Conservation (phyloP, 805 yeast genomes). For the Ascoidea tarda region DNA sequence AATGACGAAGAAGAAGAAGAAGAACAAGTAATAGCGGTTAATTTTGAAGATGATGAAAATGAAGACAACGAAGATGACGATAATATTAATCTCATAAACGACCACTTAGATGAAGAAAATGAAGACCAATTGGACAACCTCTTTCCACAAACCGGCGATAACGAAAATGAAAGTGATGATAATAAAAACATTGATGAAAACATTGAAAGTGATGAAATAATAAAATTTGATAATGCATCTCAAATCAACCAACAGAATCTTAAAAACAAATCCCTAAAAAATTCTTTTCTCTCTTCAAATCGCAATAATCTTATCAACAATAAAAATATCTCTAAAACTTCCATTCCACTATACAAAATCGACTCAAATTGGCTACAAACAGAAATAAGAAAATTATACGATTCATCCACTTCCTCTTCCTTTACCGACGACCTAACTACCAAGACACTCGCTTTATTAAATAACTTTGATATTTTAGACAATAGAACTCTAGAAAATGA, state of each 20-base stretch:
- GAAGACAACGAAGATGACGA: constrained; percentile 12
- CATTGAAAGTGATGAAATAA: constrained; percentile 11
- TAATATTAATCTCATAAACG: constrained; percentile 2
- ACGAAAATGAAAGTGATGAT: constrained; percentile 16
- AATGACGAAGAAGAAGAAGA: constrained; percentile 17
- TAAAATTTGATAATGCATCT: constrained; percentile 5
- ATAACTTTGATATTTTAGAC: constrained; percentile 18
- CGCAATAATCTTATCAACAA: neutral
- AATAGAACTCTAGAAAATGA: constrained; percentile 35
- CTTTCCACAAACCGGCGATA: constrained; percentile 11
- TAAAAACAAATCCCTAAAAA: neutral
- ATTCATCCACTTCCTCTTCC: neutral
- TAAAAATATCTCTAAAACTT: neutral
- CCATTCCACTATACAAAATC: constrained; percentile 23
- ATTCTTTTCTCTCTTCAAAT: constrained; percentile 4
- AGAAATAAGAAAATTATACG: constrained; percentile 22
- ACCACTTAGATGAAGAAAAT: neutral
- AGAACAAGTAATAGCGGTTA: constrained; percentile 15
- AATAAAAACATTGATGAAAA: constrained; percentile 14
- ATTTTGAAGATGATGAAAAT: constrained; percentile 13
- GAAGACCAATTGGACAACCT: neutral
- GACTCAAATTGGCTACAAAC: constrained; percentile 42
- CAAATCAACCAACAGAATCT: constrained; percentile 4
- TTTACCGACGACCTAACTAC: neutral
- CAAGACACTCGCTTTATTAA: constrained; percentile 26